Conservation (phyloP, 768 basidiomycete genomes). For the Amanita exitialis region DNA sequence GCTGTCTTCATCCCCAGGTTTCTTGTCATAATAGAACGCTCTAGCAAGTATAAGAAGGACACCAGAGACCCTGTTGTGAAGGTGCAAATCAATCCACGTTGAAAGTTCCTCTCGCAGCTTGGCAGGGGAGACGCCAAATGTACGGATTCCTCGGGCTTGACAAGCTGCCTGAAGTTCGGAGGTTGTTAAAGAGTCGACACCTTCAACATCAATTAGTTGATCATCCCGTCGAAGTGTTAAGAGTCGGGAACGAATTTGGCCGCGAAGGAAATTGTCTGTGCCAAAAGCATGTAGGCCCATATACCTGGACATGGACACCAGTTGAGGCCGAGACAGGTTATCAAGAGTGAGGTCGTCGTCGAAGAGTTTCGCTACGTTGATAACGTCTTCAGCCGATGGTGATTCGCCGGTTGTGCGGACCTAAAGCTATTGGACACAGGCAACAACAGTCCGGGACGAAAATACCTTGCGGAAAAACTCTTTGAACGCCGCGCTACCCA, state of each 20-base stretch:
- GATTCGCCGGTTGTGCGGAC: constrained; percentile 93
- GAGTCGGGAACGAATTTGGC: constrained; percentile 77
- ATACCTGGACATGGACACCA: constrained; percentile 95
- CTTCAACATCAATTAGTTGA: constrained; percentile 84
- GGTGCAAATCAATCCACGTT: constrained; percentile 89
- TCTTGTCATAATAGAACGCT: constrained; percentile 88
- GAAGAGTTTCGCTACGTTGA: constrained; percentile 94
- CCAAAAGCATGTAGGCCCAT: constrained; percentile 99
- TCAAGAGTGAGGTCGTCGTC: constrained; percentile 97
- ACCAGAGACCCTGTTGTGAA: constrained; percentile 87
- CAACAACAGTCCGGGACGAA: not conserved
- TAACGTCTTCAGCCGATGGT: constrained; percentile 79
- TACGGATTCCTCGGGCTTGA: constrained; percentile 89
- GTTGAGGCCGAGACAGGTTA: constrained; percentile 95
- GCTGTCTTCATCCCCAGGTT: constrained; percentile 67
- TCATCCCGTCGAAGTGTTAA: constrained; percentile 84
- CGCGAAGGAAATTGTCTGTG: constrained; percentile 96
- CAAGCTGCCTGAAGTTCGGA: constrained; percentile 89
- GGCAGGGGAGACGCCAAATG: constrained; percentile 78
- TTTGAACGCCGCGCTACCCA: constrained; percentile 93
- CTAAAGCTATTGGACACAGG: constrained; percentile 21
- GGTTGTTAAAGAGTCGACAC: constrained; percentile 83
- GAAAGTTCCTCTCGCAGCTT: constrained; percentile 81
- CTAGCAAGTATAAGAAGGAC: constrained; percentile 89
- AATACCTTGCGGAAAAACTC: constrained; percentile 95